Evolutionary conservation across 495 filamentous ascomycete genomes (phyloP), one percentile per base, ranked within the genome.

Genomic region (Clavariopsis aquatica): DNA sequence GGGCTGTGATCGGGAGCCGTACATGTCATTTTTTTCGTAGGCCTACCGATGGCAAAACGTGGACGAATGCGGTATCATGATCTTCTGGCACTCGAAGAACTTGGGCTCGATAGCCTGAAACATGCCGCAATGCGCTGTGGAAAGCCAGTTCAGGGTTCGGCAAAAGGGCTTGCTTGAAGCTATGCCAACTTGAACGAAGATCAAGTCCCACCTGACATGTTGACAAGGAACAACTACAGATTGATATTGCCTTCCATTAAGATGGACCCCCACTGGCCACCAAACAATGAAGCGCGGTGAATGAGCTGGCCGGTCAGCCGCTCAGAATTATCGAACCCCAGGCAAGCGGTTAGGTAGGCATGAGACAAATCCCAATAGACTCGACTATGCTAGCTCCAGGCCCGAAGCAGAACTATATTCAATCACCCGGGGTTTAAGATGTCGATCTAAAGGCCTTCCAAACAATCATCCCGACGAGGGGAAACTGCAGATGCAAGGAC

Each of bases 291-390:
- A 41, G 28, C 60, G 62, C 67, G 67, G 67, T 70, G 67, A 49
- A 69, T 66, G 67, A 70, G 67, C 55, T 70, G 62, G 57, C 59
- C 38, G 31, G 36, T 43, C 62, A 66, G 52, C 67, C 63, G 52
- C 57, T 36, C 38, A 29, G 15, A n/a, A 26, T 5, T 15, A 45
- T 24, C 52, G 28, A 22, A 43, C 55, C 29, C 1, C 60, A 43
- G 26, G 20, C 17, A 41, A 36, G 43, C 62, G 38, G 41, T 38
- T 34, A 24, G 29, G n/a, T n/a, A 26, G 29, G 29, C 9, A n/a
- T n/a, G 52, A 45, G 49, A 56, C 51, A 27, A 51, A 9, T 47
- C 45, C 34, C 57, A 49, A 26, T 53, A 22, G 49, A 7, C 26
- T 23, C 43, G 41, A 20, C 22, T 13, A 57, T 20, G 24, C 26